Base-by-base conservation (phyloP, 2,329 filamentous ascomycete genomes). In the Colletotrichum sp. region DNA sequence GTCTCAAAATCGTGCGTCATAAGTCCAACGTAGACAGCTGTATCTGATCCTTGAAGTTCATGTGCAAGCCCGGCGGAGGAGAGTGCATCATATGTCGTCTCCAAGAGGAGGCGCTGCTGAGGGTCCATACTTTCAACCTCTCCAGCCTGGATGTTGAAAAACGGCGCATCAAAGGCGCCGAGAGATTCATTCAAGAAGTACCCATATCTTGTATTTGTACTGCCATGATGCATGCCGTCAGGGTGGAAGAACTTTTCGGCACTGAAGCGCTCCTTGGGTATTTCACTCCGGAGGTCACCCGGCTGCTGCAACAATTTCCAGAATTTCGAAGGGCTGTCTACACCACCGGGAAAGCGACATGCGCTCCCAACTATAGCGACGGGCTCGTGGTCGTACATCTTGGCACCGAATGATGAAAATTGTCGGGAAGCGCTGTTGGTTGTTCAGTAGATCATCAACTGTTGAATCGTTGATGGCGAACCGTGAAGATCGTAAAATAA, bases 81-180 rank as follows among this genome's bases (percentile, higher is more conserved):
- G 13, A 82, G 18, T 2, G 79, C 80, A 48, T 87, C 84, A 67
- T 84, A 85, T 3, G 83, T 80, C 2, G 80, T 79, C 66, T 86
- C 83, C 3, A 85, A 78, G 2, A 82, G 71, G 2, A 81, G 48
- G 0, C 83, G 82, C 30, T 84, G 83, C 70, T 84, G 82, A 6
- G 83, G 83, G 67, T 84, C 83, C 67, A 84, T 81, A 4, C 79
- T 77, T 7, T 78, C 76, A 3, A 80, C 82, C 75, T 84, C 83
- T 4, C 67, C 74, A 3, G 79, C 67, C 12, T 69, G 79, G 52
- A 83, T 79, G 28, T 76, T 75, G 75, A 84, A 85, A 74, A 83
- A 83, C 0, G 58, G n/a, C 9, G 76, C 61, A 73, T 84, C 82
- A 32, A 80, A 79, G 2, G 66, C 26, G 7, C 60, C 32, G 16